Evolutionary conservation across 805 yeast species (phyloP), one percentile per base, ranked within the genome.

Genomic region (Saturnispora gosingensis): DNA sequence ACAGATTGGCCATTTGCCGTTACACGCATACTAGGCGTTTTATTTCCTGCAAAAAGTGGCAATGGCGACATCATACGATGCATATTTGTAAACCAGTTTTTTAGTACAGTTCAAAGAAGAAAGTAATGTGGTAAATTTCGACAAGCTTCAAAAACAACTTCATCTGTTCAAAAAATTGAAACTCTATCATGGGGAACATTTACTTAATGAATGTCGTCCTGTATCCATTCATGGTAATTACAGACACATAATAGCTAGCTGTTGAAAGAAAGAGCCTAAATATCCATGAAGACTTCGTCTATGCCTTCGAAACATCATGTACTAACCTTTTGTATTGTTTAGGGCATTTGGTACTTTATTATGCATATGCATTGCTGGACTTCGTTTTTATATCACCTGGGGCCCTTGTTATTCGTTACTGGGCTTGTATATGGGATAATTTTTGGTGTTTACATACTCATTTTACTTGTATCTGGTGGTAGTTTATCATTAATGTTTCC

Each of bases 341-440:
- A 64, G 68, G 70, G 69, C 3, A 46, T 66, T 2, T 47, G 42
- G 36, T 65, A 60, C 44, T 66, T 66, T 46, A 32, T 58, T 1
- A 28, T 38, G 9, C 62, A 59, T 32, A 15, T 48, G 6, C 58
- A 58, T 22, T 59, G 67, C 32, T 66, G 68, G 69, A 34, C 49
- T 5, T 54, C 52, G 20, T 59, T 67, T 30, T 52, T 43, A 8
- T 50, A 50, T 36, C 64, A 60, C 48, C 9, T 67, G 5, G 10
- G 56, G 5, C 61, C 66, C 11, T 53, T 63, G 34, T 16, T 63
- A 6, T 6, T 60, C 2, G 54, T 64, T 4, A 50, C 60, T 2
- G 16, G 56, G 4, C 3, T 55, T 4, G 53, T 63, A 1, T 62
- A 65, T 35, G 53, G 56, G 2, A 15, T 53, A 5, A 57, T 62